Conservation (phyloP, 208 protist genomes). For the Leishmania tarentolae region DNA sequence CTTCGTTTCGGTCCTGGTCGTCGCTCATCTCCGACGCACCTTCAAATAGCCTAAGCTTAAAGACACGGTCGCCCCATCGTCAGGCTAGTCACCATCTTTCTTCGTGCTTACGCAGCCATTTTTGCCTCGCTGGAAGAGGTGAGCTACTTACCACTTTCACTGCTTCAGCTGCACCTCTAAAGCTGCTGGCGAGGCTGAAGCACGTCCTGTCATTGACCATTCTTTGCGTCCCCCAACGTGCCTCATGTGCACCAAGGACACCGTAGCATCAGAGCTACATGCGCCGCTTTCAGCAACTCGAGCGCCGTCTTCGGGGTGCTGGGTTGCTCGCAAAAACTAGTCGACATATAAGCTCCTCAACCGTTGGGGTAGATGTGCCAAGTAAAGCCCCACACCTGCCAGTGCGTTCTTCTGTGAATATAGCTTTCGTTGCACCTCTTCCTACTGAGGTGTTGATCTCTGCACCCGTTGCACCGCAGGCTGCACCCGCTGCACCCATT, state of each 20-base stretch:
- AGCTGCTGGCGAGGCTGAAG: neutral
- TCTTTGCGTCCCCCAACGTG: no score
- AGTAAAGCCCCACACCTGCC: neutral
- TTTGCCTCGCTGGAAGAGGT: neutral
- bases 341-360: neutral
- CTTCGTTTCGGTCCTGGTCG: neutral
- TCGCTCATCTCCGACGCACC: neutral
- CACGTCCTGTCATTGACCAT: neutral
- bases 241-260: neutral
- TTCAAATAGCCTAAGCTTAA: neutral
- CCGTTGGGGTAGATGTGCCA: neutral
- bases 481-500: conserved; percentile 16
- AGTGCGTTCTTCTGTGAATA: neutral
- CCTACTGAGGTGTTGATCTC: neutral
- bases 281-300: conserved; percentile 7
- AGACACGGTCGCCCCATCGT: neutral
- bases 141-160: neutral
- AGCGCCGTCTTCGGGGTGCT: neutral
- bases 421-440: neutral
- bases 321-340: neutral
- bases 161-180: neutral
- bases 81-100: neutral
- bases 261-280: neutral
- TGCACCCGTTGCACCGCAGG: conserved; percentile 1
- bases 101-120: neutral